Conservation (phyloP, 2,329 filamentous ascomycete species). For the Verticillium nonalfalfae region DNA sequence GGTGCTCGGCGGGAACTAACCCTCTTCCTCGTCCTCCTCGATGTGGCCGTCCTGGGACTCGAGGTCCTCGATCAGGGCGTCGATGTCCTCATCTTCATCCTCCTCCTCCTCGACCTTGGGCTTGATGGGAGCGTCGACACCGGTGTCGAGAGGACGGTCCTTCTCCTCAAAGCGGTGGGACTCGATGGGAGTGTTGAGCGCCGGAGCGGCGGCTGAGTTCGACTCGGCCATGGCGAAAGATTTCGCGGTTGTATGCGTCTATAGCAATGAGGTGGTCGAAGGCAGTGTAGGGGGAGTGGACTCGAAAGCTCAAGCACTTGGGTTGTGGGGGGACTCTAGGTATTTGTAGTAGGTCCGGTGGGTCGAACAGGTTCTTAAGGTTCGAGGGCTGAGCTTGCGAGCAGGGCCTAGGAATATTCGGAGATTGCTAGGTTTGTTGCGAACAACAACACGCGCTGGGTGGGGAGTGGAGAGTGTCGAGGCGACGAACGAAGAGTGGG, state of each 20-base stretch:
- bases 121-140: slow-evolving; percentile 23
- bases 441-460: slow-evolving; percentile 8
- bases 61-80: slow-evolving; percentile 80
- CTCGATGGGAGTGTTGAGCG: slow-evolving; percentile 59
- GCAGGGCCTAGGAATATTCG: slow-evolving; percentile 11
- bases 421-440: slow-evolving; percentile 2
- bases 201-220: slow-evolving; percentile 44
- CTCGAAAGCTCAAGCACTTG: neutral
- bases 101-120: slow-evolving; percentile 56
- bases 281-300: neutral
- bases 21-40: slow-evolving; percentile 54
- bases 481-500: slow-evolving; percentile 4
- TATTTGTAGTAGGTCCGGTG: slow-evolving; percentile 2
- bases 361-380: neutral
- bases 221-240: slow-evolving; percentile 45
- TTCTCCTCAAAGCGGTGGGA: slow-evolving; percentile 62
- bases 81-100: slow-evolving; percentile 72
- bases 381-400: neutral
- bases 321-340: neutral
- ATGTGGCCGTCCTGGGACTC: slow-evolving; percentile 72
- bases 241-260: neutral
- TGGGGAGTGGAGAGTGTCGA: slow-evolving; percentile 9
- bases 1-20: neutral
- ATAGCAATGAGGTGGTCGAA: neutral
- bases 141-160: slow-evolving; percentile 28